Conservation (phyloP, 2,329 filamentous ascomycete species). For the Neopestalotiopsis sp. region DNA sequence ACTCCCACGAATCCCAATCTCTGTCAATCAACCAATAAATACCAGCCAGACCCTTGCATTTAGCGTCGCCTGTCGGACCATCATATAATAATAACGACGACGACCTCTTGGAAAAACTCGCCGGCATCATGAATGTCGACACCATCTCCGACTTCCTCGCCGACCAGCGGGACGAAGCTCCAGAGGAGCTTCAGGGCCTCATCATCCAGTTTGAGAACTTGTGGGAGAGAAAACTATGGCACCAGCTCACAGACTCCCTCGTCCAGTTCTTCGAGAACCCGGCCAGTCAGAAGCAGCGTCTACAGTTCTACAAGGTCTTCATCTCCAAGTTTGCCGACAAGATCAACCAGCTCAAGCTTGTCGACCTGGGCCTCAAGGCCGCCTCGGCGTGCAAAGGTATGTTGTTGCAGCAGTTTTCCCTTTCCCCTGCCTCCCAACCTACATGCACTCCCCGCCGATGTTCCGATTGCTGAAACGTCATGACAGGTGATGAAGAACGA, state of each 20-base stretch:
- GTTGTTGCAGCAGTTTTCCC: constrained; percentile 26
- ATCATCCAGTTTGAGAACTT: constrained; percentile 93
- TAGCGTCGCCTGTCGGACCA: neutral
- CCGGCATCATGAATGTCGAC: constrained; percentile 75
- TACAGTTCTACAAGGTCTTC: constrained; percentile 93
- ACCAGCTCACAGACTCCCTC: constrained; percentile 91
- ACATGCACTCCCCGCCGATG: neutral
- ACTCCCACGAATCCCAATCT: constrained; percentile 1
- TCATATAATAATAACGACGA: neutral
- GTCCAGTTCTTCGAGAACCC: constrained; percentile 86
- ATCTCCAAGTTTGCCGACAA: constrained; percentile 96
- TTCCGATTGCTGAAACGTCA: constrained; percentile 10
- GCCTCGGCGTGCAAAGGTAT: constrained; percentile 82
- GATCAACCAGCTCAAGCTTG: constrained; percentile 98
- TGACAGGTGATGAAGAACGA: constrained; percentile 81
- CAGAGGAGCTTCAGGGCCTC: constrained; percentile 84
- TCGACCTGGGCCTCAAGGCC: constrained; percentile 86
- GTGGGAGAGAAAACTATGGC: constrained; percentile 99
- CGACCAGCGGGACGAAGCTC: constrained; percentile 86
- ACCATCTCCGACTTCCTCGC: constrained; percentile 90
- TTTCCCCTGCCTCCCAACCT: constrained; percentile 5
- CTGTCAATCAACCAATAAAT: neutral
- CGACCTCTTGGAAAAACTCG: neutral
- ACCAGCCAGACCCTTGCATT: neutral
- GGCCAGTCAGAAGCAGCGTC: constrained; percentile 81